Percentiles rank a stretch among this genome's conserved stretches.
phyloP scores from a whole-genome alignment of 306 rosid species.

The Ormosia semicastrata region DNA sequence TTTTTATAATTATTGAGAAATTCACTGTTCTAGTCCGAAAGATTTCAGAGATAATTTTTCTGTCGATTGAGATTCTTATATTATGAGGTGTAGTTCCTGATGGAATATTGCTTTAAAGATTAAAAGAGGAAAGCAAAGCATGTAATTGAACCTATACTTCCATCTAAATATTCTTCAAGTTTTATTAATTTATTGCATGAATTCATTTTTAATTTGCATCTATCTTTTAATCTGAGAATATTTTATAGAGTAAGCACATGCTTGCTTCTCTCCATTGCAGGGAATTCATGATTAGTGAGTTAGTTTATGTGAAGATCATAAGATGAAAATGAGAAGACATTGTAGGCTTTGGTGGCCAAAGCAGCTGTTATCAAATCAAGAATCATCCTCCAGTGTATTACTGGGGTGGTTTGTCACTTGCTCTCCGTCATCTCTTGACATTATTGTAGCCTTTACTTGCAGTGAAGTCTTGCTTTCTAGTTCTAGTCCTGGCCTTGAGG shows the following conservation, averaged over 20 bases:
- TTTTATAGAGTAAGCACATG: slow-evolving; percentile 3
- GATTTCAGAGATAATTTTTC: not conserved
- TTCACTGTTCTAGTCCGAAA: not conserved
- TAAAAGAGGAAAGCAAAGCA: not conserved
- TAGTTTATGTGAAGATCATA: slow-evolving; percentile 30
- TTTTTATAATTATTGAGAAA: not conserved
- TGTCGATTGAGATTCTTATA: not conserved
- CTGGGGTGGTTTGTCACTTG: slow-evolving; percentile 82
- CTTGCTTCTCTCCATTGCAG: slow-evolving; percentile 28
- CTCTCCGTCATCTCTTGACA: slow-evolving; percentile 66
- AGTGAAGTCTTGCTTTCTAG: slow-evolving; percentile 42
- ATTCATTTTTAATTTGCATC: not conserved
- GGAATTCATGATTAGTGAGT: slow-evolving; percentile 20
- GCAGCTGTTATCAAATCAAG: slow-evolving; percentile 50
- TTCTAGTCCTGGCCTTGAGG: slow-evolving; percentile 55
- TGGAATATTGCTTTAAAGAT: not conserved
- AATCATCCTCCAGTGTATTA: slow-evolving; percentile 48
- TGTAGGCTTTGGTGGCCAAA: slow-evolving; percentile 99
- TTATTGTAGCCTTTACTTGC: slow-evolving; percentile 69
- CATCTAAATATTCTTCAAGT: not conserved
- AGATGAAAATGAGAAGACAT: slow-evolving; percentile 47
- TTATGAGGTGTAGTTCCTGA: not conserved
- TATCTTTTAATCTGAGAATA: not conserved
- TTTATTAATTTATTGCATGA: not conserved
- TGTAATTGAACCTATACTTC: not conserved